phyloP scores from a whole-genome alignment of 805 yeast genomes.

The Pichia manshurica region DNA sequence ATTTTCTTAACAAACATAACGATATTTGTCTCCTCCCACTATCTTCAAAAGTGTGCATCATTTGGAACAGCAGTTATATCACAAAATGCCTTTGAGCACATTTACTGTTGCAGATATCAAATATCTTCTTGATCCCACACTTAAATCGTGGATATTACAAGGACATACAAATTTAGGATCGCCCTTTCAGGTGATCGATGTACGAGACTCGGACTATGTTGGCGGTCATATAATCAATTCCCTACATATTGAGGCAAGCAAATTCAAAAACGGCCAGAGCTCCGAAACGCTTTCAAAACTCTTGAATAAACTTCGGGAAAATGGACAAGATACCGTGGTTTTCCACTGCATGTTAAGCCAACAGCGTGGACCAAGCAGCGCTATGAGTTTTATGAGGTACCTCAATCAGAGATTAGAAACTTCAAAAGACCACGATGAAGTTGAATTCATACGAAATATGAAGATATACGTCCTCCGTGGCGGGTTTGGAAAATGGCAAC shows the following conservation, averaged over 20 bases:
- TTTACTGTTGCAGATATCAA: slow-evolving; percentile 38
- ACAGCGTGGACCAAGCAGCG: slow-evolving; percentile 86
- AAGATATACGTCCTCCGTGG: slow-evolving; percentile 69
- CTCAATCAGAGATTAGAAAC: slow-evolving; percentile 31
- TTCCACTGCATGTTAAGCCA: slow-evolving; percentile 92
- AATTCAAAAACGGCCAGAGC: slow-evolving; percentile 33
- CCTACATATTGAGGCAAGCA: slow-evolving; percentile 48
- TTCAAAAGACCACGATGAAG: slow-evolving; percentile 16
- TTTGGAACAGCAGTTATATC: too few relatives aligned
- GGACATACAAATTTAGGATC: slow-evolving; percentile 36
- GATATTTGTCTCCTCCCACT: too few relatives aligned
- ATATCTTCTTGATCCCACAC: slow-evolving; percentile 40
- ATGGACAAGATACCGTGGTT: slow-evolving; percentile 46
- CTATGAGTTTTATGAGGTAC: slow-evolving; percentile 52
- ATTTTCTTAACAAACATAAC: too few relatives aligned
- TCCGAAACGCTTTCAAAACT: slow-evolving; percentile 29
- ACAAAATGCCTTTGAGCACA: background rate
- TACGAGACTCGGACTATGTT: slow-evolving; percentile 72
- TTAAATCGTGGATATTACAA: slow-evolving; percentile 41
- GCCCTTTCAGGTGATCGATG: slow-evolving; percentile 63
- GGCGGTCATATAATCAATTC: slow-evolving; percentile 69
- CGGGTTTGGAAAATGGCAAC: slow-evolving; percentile 85
- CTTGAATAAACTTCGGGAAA: slow-evolving; percentile 25
- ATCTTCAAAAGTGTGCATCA: too few relatives aligned
- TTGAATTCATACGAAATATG: slow-evolving; percentile 32